phyloP scores from a whole-genome alignment of 805 yeast genomes.

The Candida pini region DNA sequence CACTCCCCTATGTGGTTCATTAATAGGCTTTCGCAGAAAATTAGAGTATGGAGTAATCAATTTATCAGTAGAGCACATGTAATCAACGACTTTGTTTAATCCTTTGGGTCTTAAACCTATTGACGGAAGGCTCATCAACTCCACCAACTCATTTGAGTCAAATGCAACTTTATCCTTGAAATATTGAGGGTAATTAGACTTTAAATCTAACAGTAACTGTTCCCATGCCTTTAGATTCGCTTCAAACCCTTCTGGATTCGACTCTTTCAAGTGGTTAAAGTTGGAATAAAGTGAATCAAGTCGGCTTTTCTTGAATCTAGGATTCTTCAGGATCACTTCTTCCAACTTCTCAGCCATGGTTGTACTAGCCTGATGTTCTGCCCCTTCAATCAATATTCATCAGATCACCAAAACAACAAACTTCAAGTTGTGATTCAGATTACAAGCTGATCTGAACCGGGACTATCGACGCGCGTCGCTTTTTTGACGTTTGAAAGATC shows the following conservation, averaged over 20 bases:
- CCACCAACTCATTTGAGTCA: slow-evolving; percentile 13
- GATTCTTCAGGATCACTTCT: slow-evolving; percentile 16
- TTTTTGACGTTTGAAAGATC: too few relatives aligned
- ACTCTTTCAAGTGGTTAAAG: slow-evolving; percentile 35
- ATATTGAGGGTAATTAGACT: slow-evolving; percentile 13
- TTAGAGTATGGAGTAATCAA: slow-evolving; percentile 17
- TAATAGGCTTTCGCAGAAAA: slow-evolving; percentile 5
- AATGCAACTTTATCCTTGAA: slow-evolving; percentile 24
- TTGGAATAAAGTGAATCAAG: slow-evolving; percentile 44
- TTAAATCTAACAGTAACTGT: slow-evolving; percentile 27
- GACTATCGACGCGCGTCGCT: too few relatives aligned
- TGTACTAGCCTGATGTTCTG: too few relatives aligned
- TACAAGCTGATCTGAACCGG: too few relatives aligned
- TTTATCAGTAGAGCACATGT: slow-evolving; percentile 18
- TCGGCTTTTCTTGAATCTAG: slow-evolving; percentile 34
- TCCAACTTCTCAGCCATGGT: slow-evolving; percentile 6
- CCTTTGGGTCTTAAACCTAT: slow-evolving; percentile 20
- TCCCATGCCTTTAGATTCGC: slow-evolving; percentile 48
- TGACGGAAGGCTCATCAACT: slow-evolving; percentile 9
- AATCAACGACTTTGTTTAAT: slow-evolving; percentile 20
- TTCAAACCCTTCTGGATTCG: slow-evolving; percentile 42
- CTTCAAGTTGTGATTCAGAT: too few relatives aligned
- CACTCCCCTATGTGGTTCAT: slow-evolving; percentile 7
- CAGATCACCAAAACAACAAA: too few relatives aligned
- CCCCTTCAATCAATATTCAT: too few relatives aligned